A percentile compares a stretch with the other conserved stretches of the same genome.
These are phyloP conservation scores for Hypoxylon intermedium DNA, from an alignment of 495 filamentous ascomycete genomes.

Conservation along the genomic window DNA sequence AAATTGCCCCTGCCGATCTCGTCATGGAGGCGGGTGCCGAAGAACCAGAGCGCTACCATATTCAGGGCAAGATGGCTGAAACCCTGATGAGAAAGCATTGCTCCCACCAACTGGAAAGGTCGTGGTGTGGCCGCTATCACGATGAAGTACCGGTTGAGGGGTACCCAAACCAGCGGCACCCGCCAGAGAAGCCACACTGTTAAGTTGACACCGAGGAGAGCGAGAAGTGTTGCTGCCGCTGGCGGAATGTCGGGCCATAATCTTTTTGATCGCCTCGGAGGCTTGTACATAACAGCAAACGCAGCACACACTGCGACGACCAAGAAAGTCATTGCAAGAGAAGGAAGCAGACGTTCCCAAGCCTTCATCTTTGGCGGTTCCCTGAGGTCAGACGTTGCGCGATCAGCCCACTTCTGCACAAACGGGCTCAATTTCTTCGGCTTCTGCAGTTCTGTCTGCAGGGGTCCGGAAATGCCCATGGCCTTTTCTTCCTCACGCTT, in stretches of 20 bases:
- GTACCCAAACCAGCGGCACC: constrained; percentile 70
- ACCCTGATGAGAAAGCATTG: constrained; percentile 79
- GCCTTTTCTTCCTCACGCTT: constrained; percentile 62
- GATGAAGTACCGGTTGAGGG: constrained; percentile 82
- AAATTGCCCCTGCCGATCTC: constrained; percentile 87
- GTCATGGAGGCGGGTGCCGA: constrained; percentile 71
- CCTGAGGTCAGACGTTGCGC: constrained; percentile 51
- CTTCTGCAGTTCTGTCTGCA: constrained; percentile 48
- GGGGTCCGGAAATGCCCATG: constrained; percentile 58
- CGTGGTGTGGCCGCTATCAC: constrained; percentile 72
- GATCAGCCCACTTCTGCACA: constrained; percentile 46
- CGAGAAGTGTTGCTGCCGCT: constrained; percentile 76
- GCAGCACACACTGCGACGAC: constrained; percentile 58
- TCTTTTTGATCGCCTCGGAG: constrained; percentile 64
- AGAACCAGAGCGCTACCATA: constrained; percentile 64
- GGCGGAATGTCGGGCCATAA: constrained; percentile 78
- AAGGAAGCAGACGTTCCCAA: constrained; percentile 70
- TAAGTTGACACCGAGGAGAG: constrained; percentile 70
- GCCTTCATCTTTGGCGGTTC: constrained; percentile 56
- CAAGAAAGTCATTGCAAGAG: constrained; percentile 62
- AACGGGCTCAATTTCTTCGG: constrained; percentile 44
- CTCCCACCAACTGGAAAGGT: constrained; percentile 69
- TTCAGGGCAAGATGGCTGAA: constrained; percentile 72
- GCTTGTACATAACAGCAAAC: constrained; percentile 67
- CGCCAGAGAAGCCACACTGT: constrained; percentile 70